Conservation (phyloP, 208 protist genomes). For the Ichthyophonus hoferi region DNA sequence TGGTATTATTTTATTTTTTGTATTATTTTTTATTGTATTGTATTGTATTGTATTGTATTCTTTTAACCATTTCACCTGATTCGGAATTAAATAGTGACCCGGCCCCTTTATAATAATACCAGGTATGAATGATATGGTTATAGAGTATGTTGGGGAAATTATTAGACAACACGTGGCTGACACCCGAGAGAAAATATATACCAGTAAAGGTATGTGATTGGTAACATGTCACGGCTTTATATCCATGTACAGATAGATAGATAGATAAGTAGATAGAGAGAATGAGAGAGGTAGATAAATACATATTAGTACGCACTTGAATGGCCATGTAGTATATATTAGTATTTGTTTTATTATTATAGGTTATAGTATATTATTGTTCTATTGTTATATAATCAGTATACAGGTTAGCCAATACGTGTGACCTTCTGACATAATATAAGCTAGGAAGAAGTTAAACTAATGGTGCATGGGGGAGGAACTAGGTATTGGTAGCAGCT, state of each 20-base stretch:
- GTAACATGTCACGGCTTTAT: too few species aligned
- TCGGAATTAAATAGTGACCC: background rate
- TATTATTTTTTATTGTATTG: background rate
- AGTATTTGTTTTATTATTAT: slow-evolving; percentile 8
- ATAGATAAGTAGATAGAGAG: too few species aligned
- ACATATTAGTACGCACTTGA: too few species aligned
- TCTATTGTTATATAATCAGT: too few species aligned
- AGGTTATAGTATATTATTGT: too few species aligned
- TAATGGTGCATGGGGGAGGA: too few species aligned
- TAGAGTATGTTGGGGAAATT: slow-evolving; percentile 53
- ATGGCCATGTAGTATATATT: too few species aligned
- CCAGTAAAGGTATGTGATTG: background rate
- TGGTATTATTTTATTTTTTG: background rate
- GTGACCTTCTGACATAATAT: background rate
- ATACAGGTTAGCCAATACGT: too few species aligned
- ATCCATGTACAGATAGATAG: too few species aligned
- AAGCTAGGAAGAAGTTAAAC: background rate
- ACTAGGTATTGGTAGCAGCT: slow-evolving; percentile 24
- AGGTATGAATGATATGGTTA: slow-evolving; percentile 37
- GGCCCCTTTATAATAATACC: background rate
- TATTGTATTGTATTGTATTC: background rate
- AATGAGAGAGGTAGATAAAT: too few species aligned
- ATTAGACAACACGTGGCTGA: slow-evolving; percentile 34
- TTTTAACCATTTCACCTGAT: background rate
- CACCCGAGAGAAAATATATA: slow-evolving; percentile 19